Conservation (phyloP, 768 basidiomycete species). For the Russula vinacea region DNA sequence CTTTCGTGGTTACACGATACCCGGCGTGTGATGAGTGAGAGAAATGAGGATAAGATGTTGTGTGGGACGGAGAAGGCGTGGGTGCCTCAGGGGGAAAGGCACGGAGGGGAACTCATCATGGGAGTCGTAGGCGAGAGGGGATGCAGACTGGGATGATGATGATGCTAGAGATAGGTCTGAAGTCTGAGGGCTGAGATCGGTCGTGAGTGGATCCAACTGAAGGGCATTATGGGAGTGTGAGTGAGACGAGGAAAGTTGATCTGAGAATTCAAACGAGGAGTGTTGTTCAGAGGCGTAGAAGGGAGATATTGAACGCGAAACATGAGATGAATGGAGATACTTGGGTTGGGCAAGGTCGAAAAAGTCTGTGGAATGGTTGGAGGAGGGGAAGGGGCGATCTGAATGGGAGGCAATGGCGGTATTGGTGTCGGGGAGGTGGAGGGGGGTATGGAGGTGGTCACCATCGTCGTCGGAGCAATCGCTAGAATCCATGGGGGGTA, state of each 20-base stretch:
- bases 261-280: constrained; percentile 6
- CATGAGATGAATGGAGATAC: constrained; percentile 28
- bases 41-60: constrained; percentile 17
- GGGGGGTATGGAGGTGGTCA: constrained; percentile 28
- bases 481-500: constrained; percentile 24
- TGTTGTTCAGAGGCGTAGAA: constrained; percentile 19
- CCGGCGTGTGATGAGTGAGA: constrained; percentile 17
- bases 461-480: constrained; percentile 31
- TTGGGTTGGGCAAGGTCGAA: constrained; percentile 22
- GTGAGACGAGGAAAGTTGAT: constrained; percentile 6
- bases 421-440: constrained; percentile 23
- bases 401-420: constrained; percentile 17
- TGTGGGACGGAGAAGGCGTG: constrained; percentile 1
- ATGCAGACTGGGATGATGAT: constrained; percentile 9
- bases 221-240: constrained; percentile 26
- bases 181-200: constrained; percentile 17
- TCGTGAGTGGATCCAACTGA: constrained; percentile 18
- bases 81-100: constrained; percentile 5
- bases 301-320: constrained; percentile 26
- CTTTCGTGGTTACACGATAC: constrained; percentile 27
- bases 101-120: constrained; percentile 22
- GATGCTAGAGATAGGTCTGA: constrained; percentile 16
- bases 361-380: constrained; percentile 20
- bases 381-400: constrained; percentile 15
- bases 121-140: constrained; percentile 1